These are phyloP conservation scores for Diutina scorzettiae DNA, from an alignment of 1,139 yeast species.

Conservation along the genomic window DNA sequence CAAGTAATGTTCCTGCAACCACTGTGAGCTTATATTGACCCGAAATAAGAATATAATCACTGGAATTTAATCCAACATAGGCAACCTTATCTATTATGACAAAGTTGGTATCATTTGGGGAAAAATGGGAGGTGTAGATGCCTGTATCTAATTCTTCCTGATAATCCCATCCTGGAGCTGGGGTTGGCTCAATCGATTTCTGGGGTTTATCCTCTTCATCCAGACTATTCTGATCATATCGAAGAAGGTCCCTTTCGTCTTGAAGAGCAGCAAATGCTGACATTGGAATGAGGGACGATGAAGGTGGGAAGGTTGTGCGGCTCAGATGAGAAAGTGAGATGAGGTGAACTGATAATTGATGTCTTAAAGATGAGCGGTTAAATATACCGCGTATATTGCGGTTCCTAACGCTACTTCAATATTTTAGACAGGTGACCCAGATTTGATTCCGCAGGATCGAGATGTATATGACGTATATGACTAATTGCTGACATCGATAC, in stretches of 20 bases:
- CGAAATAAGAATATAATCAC: not conserved
- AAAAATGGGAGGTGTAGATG: not conserved
- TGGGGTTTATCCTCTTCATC: not conserved
- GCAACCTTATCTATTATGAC: not conserved
- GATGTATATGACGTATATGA: too few relatives aligned
- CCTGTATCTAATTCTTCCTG: not conserved
- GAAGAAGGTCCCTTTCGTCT: not conserved
- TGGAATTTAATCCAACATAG: not conserved
- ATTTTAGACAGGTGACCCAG: too few relatives aligned
- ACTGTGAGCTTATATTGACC: slow-evolving; percentile 1
- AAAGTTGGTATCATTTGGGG: not conserved
- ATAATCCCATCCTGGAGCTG: not conserved
- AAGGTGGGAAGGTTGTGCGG: too few relatives aligned
- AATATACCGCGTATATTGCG: too few relatives aligned
- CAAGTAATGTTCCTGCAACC: not conserved
- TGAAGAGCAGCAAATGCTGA: slow-evolving; percentile 5
- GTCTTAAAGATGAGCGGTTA: too few relatives aligned
- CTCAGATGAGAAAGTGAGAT: not conserved
- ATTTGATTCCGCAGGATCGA: too few relatives aligned
- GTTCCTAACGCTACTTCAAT: too few relatives aligned
- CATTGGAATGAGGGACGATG: too few relatives aligned
- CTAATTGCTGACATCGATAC: too few relatives aligned
- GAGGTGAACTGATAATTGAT: too few relatives aligned
- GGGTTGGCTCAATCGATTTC: not conserved
- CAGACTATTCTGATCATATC: not conserved